Evolutionary conservation across 768 basidiomycete species (phyloP).

Genomic region (Lactarius pseudohatsudake): DNA sequence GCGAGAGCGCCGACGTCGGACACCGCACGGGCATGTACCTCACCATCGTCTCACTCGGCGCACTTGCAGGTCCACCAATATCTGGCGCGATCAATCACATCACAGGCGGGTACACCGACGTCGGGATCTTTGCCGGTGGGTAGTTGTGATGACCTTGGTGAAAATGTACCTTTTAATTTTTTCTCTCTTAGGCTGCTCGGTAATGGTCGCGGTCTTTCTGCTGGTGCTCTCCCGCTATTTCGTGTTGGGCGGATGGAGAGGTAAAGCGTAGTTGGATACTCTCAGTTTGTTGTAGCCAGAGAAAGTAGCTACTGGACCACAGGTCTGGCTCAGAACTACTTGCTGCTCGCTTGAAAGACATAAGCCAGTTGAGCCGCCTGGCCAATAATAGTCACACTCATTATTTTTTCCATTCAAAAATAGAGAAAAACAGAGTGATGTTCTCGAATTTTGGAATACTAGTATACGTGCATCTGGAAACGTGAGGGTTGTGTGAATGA

Average conservation of each 20-base stretch:
- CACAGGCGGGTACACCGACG: constrained; percentile 52
- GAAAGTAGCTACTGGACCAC: too few relatives aligned
- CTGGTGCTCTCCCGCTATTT: constrained; percentile 7
- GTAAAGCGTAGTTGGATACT: constrained; percentile 7
- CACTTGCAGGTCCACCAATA: constrained; percentile 68
- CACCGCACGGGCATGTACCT: constrained; percentile 64
- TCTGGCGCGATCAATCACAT: constrained; percentile 63
- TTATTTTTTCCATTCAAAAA: too few relatives aligned
- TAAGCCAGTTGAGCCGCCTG: too few relatives aligned
- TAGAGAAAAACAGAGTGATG: too few relatives aligned
- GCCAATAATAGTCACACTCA: too few relatives aligned
- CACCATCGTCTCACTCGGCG: constrained; percentile 59
- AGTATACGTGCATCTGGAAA: too few relatives aligned
- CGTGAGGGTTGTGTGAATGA: too few relatives aligned
- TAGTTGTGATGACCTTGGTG: neutral
- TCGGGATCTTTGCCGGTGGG: constrained; percentile 55
- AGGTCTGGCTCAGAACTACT: too few relatives aligned
- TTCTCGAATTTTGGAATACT: too few relatives aligned
- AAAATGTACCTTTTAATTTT: neutral
- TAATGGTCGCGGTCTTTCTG: constrained; percentile 3
- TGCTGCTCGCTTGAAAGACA: too few relatives aligned
- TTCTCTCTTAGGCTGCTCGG: neutral
- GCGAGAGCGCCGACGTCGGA: constrained; percentile 59
- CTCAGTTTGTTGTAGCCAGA: neutral
- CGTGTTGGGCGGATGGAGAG: constrained; percentile 7